Evolutionary conservation across 306 rosid genomes (phyloP), one percentile per base, ranked within the genome.

Genomic region (Canavalia gladiata): DNA sequence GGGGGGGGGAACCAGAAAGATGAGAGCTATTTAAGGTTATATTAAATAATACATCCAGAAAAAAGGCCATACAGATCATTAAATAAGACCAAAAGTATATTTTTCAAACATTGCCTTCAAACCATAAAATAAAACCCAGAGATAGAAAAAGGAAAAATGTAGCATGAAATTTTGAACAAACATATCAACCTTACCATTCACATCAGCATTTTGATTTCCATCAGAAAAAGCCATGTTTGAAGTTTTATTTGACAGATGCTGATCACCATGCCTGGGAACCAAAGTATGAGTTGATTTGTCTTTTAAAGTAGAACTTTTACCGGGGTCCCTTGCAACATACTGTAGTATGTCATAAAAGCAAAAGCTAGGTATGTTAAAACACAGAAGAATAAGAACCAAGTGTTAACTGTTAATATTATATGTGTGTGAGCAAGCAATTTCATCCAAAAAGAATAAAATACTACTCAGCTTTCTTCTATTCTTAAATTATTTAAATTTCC

Each of bases 251-350:
- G 88, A 86, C 76, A 77, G 86, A 76, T 80, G 86, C 77, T 79
- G 87, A 85, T 85, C 88, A 63, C 84, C 84, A 28, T 64, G 85
- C 89, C 89, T 84, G 12, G 92, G 65, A 75, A 76, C 81, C 84
- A 84, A 82, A 77, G 79, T 68, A 56, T 81, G 69, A 18, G 81
- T 79, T 79, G 94, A 75, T 88, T 83, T 90, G 79, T 87, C 92
- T 79, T 80, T 81, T 2, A 62, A 78, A 41, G 72, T 31, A 47
- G 78, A 70, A 75, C 79, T 78, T 83, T 90, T 92, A n/a, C 74
- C 74, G 8, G 88, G 68, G 84, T 90, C 89, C 83, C 89, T 86
- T 54, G 87, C 76, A 81, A 92, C 94, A 84, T 92, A 89, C 97
- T 90, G 94, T 46, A 18, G 94, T 46, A 18, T 87, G 86, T 67